Evolutionary conservation across 83 land plant genomes (phyloP).

Genomic region (Picea abies): DNA sequence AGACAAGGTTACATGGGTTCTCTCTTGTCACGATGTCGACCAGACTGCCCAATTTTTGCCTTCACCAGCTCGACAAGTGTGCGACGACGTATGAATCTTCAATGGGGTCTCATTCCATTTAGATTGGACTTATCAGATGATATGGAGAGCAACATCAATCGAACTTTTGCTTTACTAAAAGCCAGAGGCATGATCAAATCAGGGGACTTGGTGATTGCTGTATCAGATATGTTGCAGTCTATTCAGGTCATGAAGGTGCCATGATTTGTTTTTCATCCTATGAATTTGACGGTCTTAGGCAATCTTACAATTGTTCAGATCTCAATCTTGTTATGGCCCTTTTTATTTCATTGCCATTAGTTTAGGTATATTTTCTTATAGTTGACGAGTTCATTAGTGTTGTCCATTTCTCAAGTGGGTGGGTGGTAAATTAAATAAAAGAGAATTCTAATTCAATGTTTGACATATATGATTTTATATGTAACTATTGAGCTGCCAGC

Average conservation of each 20-base stretch:
- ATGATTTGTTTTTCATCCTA: not conserved
- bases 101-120: conserved; percentile 77
- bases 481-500: too few species aligned
- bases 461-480: too few species aligned
- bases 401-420: too few species aligned
- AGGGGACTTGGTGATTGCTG: conserved; percentile 66
- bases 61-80: conserved; percentile 54
- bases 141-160: conserved; percentile 60
- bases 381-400: too few species aligned
- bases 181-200: conserved; percentile 51
- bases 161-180: conserved; percentile 56
- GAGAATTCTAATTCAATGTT: too few species aligned
- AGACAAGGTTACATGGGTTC: conserved; percentile 70
- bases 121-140: conserved; percentile 57
- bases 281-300: too few species aligned
- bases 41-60: conserved; percentile 78
- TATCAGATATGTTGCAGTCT: conserved; percentile 59
- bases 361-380: too few species aligned
- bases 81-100: conserved; percentile 57
- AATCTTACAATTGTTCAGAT: too few species aligned
- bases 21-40: conserved; percentile 67
- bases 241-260: conserved; percentile 49
- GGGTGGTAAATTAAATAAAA: too few species aligned
- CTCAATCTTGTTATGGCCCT: too few species aligned
- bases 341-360: too few species aligned